phyloP scores from a whole-genome alignment of 2,329 filamentous ascomycete genomes.

The Huntiella savannae region DNA sequence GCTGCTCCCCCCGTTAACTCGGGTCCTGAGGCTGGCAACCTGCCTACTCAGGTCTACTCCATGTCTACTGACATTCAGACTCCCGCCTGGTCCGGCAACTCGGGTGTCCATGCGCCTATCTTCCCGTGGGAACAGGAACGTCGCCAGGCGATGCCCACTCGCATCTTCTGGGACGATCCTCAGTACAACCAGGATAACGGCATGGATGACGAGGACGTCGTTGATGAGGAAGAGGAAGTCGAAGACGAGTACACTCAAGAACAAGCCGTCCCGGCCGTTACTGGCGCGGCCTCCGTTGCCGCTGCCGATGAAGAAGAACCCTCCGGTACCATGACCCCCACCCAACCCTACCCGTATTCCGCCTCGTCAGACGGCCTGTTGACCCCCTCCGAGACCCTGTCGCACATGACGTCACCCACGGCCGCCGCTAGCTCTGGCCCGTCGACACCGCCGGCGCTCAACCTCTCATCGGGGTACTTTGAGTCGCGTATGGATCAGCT shows the following conservation, averaged over 20 bases:
- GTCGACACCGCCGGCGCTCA: slow-evolving; percentile 25
- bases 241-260: neutral
- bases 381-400: slow-evolving; percentile 15
- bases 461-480: slow-evolving; percentile 44
- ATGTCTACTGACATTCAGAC: slow-evolving; percentile 39
- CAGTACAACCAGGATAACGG: slow-evolving; percentile 1
- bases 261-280: neutral
- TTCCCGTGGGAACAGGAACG: slow-evolving; percentile 11
- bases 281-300: neutral
- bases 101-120: slow-evolving; percentile 6
- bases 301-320: neutral
- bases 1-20: slow-evolving; percentile 10
- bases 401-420: slow-evolving; percentile 16
- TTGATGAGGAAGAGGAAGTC: slow-evolving; percentile 3
- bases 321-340: slow-evolving; percentile 3
- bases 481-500: slow-evolving; percentile 38
- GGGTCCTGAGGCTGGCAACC: slow-evolving; percentile 62
- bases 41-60: slow-evolving; percentile 58
- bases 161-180: slow-evolving; percentile 11
- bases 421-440: slow-evolving; percentile 23
- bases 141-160: slow-evolving; percentile 7
- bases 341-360: neutral
- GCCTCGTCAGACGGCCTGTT: slow-evolving; percentile 2
- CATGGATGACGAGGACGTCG: slow-evolving; percentile 1
- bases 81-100: slow-evolving; percentile 6